Evolutionary conservation across 1,139 yeast species (phyloP).

Genomic region (Yamadazyma aaseri): DNA sequence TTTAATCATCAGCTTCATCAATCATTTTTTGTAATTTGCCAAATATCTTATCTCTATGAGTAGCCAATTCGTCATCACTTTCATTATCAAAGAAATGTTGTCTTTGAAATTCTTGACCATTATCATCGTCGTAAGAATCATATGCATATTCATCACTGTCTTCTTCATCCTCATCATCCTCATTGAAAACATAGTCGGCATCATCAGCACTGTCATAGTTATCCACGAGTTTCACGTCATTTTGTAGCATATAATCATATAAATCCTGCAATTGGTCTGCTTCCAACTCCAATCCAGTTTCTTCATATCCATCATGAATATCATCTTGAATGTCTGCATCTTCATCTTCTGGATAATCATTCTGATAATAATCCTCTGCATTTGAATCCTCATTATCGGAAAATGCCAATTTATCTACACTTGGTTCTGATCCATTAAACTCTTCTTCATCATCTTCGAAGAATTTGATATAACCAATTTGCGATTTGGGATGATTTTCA

Average conservation of each 20-base stretch:
- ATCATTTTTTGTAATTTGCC: slow-evolving; percentile 54
- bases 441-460: slow-evolving; percentile 60
- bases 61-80: slow-evolving; percentile 57
- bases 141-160: slow-evolving; percentile 20
- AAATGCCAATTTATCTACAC: slow-evolving; percentile 45
- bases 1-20: slow-evolving; percentile 13
- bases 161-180: slow-evolving; percentile 22
- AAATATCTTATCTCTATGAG: slow-evolving; percentile 62
- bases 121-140: too few species aligned
- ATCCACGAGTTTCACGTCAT: slow-evolving; percentile 23
- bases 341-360: slow-evolving; percentile 95
- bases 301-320: slow-evolving; percentile 17
- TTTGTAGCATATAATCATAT: slow-evolving; percentile 19
- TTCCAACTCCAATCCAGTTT: slow-evolving; percentile 18
- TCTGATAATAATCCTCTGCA: slow-evolving; percentile 88
- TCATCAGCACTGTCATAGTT: slow-evolving; percentile 22
- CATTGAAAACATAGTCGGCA: slow-evolving; percentile 14
- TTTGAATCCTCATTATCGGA: slow-evolving; percentile 47
- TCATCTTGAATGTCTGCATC: slow-evolving; percentile 53
- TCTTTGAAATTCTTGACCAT: slow-evolving; percentile 18
- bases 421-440: slow-evolving; percentile 21
- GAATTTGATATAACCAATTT: slow-evolving; percentile 66
- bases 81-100: slow-evolving; percentile 44
- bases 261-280: slow-evolving; percentile 25
- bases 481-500: slow-evolving; percentile 52